Evolutionary conservation across 208 protist species (phyloP).

Genomic region (Wallacemonas sp.): DNA sequence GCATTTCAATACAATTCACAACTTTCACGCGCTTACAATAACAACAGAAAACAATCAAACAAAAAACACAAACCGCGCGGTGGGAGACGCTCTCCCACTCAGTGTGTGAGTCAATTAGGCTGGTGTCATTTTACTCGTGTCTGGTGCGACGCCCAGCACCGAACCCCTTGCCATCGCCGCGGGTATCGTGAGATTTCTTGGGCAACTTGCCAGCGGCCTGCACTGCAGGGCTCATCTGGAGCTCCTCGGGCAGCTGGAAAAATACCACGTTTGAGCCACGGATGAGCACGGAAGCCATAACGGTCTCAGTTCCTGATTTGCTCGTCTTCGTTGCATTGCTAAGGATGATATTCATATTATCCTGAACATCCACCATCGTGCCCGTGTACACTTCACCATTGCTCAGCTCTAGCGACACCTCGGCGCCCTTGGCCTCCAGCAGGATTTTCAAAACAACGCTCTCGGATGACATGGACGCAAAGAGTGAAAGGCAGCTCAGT

Average conservation of each 20-base stretch:
- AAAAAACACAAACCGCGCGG: too few relatives aligned
- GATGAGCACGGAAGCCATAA: constrained; percentile 81
- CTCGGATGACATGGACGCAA: not conserved
- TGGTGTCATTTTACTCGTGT: too few relatives aligned
- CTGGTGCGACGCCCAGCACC: constrained; percentile 38
- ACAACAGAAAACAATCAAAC: too few relatives aligned
- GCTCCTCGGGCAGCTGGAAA: constrained; percentile 91
- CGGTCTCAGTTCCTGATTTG: constrained; percentile 55
- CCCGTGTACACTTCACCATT: constrained; percentile 92
- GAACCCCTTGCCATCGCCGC: constrained; percentile 87
- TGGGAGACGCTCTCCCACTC: too few relatives aligned
- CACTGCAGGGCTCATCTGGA: constrained; percentile 73
- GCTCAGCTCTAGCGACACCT: constrained; percentile 89
- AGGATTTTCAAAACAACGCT: constrained; percentile 94
- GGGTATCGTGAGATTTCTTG: constrained; percentile 60
- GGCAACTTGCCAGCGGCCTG: constrained; percentile 55
- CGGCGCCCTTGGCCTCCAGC: constrained; percentile 88
- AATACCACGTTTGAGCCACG: constrained; percentile 91
- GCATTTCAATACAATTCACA: too few relatives aligned
- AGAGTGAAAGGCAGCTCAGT: too few relatives aligned
- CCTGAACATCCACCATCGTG: constrained; percentile 81
- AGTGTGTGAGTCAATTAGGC: too few relatives aligned
- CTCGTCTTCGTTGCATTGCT: constrained; percentile 73
- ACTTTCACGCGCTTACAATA: too few relatives aligned
- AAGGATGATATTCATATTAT: constrained; percentile 93